Evolutionary conservation across 192 early-diverging fungal genomes (phyloP).

Genomic region (Umbelopsis ramanniana): DNA sequence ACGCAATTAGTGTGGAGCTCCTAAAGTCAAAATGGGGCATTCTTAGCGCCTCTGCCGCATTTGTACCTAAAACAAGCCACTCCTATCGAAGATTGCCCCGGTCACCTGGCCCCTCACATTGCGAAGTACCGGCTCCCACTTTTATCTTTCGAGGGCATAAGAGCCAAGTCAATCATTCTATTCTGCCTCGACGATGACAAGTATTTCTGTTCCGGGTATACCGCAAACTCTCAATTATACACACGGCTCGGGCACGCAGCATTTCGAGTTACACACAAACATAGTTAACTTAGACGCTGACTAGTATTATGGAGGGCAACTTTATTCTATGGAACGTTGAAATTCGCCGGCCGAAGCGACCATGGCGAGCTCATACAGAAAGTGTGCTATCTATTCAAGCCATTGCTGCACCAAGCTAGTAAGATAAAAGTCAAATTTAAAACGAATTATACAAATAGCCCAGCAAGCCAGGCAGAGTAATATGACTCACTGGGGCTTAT

Average conservation of each 20-base stretch:
- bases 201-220: constrained; percentile 34
- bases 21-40: neutral
- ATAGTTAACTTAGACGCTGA: too few species aligned
- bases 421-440: constrained; percentile 21
- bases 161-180: constrained; percentile 28
- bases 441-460: too few species aligned
- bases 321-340: constrained; percentile 34
- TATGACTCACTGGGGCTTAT: too few species aligned
- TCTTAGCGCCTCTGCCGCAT: too few species aligned
- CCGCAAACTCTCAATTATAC: neutral
- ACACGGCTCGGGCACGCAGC: neutral
- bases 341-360: constrained; percentile 25
- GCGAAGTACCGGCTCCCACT: constrained; percentile 26
- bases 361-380: constrained; percentile 36
- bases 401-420: constrained; percentile 18
- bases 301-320: constrained; percentile 30
- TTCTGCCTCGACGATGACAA: constrained; percentile 25
- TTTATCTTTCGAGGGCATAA: constrained; percentile 38
- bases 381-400: constrained; percentile 28
- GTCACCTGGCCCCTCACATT: neutral
- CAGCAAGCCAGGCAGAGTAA: too few species aligned
- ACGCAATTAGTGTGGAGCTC: too few species aligned
- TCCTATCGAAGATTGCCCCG: constrained; percentile 11
- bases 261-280: too few species aligned
- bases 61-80: too few species aligned